Percentiles rank a stretch among this genome's conserved stretches.
These are phyloP conservation scores for Zasmidium cellare DNA, from an alignment of 2,329 filamentous ascomycete genomes.

Conservation along the genomic window DNA sequence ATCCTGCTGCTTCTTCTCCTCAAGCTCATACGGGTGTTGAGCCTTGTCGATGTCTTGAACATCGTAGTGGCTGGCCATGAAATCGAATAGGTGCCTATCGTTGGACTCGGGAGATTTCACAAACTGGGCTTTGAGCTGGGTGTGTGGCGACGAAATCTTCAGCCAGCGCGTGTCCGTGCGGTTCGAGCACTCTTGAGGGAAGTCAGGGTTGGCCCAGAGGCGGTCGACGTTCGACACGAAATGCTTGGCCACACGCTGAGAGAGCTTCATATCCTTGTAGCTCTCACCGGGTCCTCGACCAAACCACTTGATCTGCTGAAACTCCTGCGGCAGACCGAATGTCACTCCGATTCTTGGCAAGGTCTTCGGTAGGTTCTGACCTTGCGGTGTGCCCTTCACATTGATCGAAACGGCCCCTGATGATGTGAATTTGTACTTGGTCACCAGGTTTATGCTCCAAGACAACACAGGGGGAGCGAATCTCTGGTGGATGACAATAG, in stretches of 20 bases:
- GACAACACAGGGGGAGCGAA: slow-evolving; percentile 59
- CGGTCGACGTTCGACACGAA: slow-evolving; percentile 41
- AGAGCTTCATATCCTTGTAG: slow-evolving; percentile 65
- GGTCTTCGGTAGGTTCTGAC: slow-evolving; percentile 51
- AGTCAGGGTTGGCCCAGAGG: slow-evolving; percentile 62
- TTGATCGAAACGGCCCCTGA: slow-evolving; percentile 50
- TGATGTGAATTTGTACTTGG: slow-evolving; percentile 54
- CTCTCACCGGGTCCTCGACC: slow-evolving; percentile 65
- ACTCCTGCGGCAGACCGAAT: slow-evolving; percentile 49
- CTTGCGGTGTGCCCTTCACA: slow-evolving; percentile 38
- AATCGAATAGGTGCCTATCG: slow-evolving; percentile 40
- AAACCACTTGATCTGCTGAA: slow-evolving; percentile 59
- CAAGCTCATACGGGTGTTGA: slow-evolving; percentile 63
- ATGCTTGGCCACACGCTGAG: slow-evolving; percentile 51
- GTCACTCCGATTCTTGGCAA: slow-evolving; percentile 65
- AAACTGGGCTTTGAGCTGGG: slow-evolving; percentile 31
- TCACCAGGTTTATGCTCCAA: slow-evolving; percentile 53
- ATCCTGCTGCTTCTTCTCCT: slow-evolving; percentile 55
- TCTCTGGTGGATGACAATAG: slow-evolving; percentile 22
- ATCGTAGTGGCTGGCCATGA: slow-evolving; percentile 57
- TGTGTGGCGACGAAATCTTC: slow-evolving; percentile 25
- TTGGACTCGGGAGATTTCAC: slow-evolving; percentile 19
- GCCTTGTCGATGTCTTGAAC: slow-evolving; percentile 57
- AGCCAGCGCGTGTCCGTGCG: slow-evolving; percentile 62
- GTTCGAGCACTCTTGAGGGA: slow-evolving; percentile 69